Base-by-base conservation (phyloP, 768 basidiomycete species). In the Mycena galopus region DNA sequence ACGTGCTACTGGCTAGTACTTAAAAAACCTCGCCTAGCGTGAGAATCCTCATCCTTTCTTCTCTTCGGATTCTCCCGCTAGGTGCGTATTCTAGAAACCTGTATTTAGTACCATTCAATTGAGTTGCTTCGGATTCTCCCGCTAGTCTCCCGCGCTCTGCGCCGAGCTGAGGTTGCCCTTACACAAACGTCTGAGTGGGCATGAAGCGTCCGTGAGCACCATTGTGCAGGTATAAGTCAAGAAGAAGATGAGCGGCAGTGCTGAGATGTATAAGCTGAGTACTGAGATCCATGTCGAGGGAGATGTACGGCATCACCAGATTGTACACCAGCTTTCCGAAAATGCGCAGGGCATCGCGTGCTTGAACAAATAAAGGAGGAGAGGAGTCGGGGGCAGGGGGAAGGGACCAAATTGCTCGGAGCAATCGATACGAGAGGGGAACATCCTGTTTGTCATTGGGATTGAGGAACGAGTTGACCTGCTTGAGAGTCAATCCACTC, bases 221-320 rank as follows among this genome's bases (percentile, higher is more conserved):
- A 33, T 68, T 37, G 33, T 25, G 8, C 16, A 47, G 56, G 65
- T 78, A 78, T 27, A 80, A 61, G 10, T 47, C 61, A 5, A 81
- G 57, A 0, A 71, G 59, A 2, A 84, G 67, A 60, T 83, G 82
- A 2, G 79, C 73, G 5, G 81, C 83, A 3, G 80, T 71, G 68
- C 81, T 82, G 1, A 84, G 77, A 60, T 80, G 78, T 3, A 61
- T 67, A 5, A 84, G 75, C 60, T 84, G 84, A 25, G 83, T 80
- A 1, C 60, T 65, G 17, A 84, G 79, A 3, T 66, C 71, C 2
- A 83, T 73, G 57, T 78, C 70, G 16, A 83, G 56, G 55, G 76
- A 77, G 11, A 81, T 66, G 64, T 81, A 84, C 2, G 80, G 81
- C 23, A 76, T 56, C 0, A 84, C 19, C 4, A 82, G n/a, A 53